These are phyloP conservation scores for Candida krabiensis DNA, from an alignment of 805 yeast species.

Conservation along the genomic window DNA sequence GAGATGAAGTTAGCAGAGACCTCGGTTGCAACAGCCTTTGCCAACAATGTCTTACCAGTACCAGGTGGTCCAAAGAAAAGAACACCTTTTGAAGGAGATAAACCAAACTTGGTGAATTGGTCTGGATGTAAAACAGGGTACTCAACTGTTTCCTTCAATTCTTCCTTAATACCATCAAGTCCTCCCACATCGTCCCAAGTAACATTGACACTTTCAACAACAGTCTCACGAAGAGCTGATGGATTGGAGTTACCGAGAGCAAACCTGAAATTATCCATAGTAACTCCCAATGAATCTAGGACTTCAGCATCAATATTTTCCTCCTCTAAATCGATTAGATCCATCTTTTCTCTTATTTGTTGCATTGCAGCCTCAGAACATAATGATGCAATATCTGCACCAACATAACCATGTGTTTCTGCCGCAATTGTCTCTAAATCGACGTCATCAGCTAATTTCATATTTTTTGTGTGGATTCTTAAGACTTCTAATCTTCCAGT, in stretches of 20 bases:
- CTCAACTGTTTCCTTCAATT: slow-evolving; percentile 97
- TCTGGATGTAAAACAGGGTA: slow-evolving; percentile 99
- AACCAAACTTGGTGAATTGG: slow-evolving; percentile 96
- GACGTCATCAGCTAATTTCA: slow-evolving; percentile 94
- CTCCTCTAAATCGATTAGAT: slow-evolving; percentile 90
- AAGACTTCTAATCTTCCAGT: slow-evolving; percentile 96
- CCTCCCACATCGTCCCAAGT: slow-evolving; percentile 99
- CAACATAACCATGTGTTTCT: slow-evolving; percentile 99
- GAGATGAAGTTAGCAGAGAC: slow-evolving; percentile 97
- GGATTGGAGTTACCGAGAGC: slow-evolving; percentile 98
- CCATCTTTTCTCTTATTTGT: slow-evolving; percentile 99
- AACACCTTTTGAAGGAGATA: slow-evolving; percentile 98
- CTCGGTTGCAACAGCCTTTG: slow-evolving; percentile 99
- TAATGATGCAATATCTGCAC: slow-evolving; percentile 97
- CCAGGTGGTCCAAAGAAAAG: slow-evolving; percentile 99
- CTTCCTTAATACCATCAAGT: slow-evolving; percentile 91
- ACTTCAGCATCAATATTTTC: slow-evolving; percentile 98
- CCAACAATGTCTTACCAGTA: slow-evolving; percentile 98
- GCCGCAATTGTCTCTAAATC: slow-evolving; percentile 94
- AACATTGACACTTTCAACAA: slow-evolving; percentile 96
- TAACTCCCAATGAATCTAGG: slow-evolving; percentile 92
- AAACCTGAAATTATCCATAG: slow-evolving; percentile 98
- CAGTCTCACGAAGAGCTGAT: slow-evolving; percentile 98
- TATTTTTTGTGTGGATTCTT: slow-evolving; percentile 96
- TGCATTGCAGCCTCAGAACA: slow-evolving; percentile 99